phyloP scores from a whole-genome alignment of 768 basidiomycete genomes.

The Rhizopogon vulgaris region DNA sequence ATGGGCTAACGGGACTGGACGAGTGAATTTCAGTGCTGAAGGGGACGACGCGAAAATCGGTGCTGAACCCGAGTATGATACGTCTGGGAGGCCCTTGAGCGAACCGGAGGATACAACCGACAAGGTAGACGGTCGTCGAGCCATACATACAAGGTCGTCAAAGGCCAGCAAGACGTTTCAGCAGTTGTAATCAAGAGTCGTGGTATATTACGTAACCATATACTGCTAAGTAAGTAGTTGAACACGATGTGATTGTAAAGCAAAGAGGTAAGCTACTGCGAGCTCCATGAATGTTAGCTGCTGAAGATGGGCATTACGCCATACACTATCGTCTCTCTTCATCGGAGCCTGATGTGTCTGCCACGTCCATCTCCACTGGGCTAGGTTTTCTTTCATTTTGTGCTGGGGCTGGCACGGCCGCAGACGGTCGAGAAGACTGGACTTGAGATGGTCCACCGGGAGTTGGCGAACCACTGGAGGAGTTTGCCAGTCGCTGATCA shows the following conservation, averaged over 20 bases:
- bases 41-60: conserved; percentile 3
- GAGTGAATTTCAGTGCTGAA: conserved; percentile 6
- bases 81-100: conserved; percentile 8
- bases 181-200: background rate
- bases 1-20: conserved; percentile 8
- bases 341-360: conserved; percentile 14
- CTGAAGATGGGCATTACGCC: conserved; percentile 5
- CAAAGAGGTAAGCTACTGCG: background rate
- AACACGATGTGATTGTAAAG: background rate
- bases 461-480: conserved; percentile 25
- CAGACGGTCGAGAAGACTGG: conserved; percentile 22
- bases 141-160: conserved; percentile 22
- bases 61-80: conserved; percentile 2
- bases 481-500: conserved; percentile 83
- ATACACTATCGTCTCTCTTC: conserved; percentile 18
- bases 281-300: background rate
- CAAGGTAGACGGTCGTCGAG: conserved; percentile 31
- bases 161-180: background rate
- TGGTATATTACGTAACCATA: conserved; percentile 18
- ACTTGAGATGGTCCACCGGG: conserved; percentile 24
- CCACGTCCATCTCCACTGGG: conserved; percentile 14
- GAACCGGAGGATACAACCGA: conserved; percentile 25
- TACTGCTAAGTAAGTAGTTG: conserved; percentile 2
- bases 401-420: conserved; percentile 25
- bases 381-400: conserved; percentile 25